Evolutionary conservation across 1,284 basidiomycete species (phyloP), one percentile per base, ranked within the genome.

Genomic region (Ganoderma multipileum): DNA sequence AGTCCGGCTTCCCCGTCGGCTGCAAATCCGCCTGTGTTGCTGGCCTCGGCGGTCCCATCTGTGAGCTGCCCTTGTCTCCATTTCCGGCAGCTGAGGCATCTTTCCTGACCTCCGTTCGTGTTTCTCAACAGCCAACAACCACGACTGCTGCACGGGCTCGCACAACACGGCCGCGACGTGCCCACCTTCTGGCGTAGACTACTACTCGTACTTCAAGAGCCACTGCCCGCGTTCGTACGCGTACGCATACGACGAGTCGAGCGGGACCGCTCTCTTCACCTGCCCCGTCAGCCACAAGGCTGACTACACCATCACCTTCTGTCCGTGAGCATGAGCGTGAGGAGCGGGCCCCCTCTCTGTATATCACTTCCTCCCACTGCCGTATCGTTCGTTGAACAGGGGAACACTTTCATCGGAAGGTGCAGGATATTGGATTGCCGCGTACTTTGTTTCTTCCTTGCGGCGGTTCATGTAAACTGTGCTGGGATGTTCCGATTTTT

Each of bases 221-320:
- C 77, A 75, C 68, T 88, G 86, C 77, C 83, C 83, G 3, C 79
- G 83, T 72, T 74, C 83, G 3, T 87, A 86, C 74, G 83, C 80
- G 0, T 87, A 86, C 69, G 84, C 86, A 2, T 87, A 79, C 72
- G 86, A 87, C 74, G 86, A 87, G 73, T 74, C 76, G 59, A 82
- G 80, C 70, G 81, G 81, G 7, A 83, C 82, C 9, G 84, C 86
- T 7, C 78, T 86, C 47, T 85, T 80, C 81, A 83, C 80, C 1
- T 87, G 86, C 74, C 69, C 72, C 39, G 74, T 80, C 7, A 61
- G 68, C 60, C 65, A 74, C 30, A 73, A 73, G 4, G 82, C 84
- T 6, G 82, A 85, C 71, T 87, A 85, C 72, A 85, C 83, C 20
- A 64, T 86, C 70, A 86, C 84, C 0, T 86, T 86, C 80, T 87